A percentile compares a stretch with the other conserved stretches of the same genome.
Conservation (phyloP, 441 rosid genomes). For the Rhodomyrtus psidioides region DNA sequence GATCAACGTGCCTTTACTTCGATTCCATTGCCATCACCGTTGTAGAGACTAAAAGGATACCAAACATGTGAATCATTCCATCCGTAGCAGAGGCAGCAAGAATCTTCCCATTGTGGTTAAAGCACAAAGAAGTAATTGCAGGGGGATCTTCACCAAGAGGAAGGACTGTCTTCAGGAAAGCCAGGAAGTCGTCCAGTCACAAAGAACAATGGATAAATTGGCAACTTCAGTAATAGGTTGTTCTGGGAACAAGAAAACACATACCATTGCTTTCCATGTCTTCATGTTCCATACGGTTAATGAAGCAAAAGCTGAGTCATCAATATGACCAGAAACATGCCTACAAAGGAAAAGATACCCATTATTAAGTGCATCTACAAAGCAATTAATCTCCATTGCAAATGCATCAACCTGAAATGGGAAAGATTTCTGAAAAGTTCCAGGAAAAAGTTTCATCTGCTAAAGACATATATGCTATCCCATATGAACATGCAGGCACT, state of each 20-base stretch:
- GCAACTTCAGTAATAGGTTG: neutral
- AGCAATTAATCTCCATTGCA: neutral
- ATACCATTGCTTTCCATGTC: conserved; percentile 63
- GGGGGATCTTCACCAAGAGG: conserved; percentile 84
- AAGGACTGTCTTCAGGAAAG: conserved; percentile 61
- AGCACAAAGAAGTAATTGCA: conserved; percentile 63
- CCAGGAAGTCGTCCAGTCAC: conserved; percentile 26
- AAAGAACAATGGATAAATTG: conserved; percentile 3
- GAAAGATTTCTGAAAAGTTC: neutral
- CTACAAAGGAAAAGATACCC: conserved; percentile 21
- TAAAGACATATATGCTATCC: neutral
- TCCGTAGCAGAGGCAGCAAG: conserved; percentile 72
- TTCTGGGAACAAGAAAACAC: conserved; percentile 11
- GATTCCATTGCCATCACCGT: neutral
- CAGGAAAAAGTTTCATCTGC: neutral
- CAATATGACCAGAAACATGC: conserved; percentile 28
- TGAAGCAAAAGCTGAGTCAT: conserved; percentile 51
- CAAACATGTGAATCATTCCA: conserved; percentile 85
- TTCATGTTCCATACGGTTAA: conserved; percentile 78
- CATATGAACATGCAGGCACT: neutral
- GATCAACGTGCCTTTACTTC: neutral
- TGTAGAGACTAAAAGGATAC: conserved; percentile 40
- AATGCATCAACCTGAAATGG: neutral
- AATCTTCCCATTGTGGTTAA: conserved; percentile 75
- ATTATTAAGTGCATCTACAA: neutral